Base-by-base conservation (phyloP, 139 green algal species). In the Spirogloea muscicola region DNA sequence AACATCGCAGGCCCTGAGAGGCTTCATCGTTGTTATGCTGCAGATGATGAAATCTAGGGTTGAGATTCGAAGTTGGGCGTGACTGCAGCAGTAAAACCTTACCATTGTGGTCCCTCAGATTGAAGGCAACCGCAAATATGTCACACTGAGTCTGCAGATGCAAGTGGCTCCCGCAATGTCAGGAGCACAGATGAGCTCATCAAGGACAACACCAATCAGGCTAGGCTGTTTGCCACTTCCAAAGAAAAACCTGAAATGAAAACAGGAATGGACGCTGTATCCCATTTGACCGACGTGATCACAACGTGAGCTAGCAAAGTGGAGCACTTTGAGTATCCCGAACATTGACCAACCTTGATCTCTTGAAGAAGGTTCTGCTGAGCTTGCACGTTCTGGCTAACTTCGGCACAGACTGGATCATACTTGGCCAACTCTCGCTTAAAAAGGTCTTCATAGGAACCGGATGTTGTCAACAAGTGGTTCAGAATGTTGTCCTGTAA, bases 401-500 rank as follows among this genome's bases (percentile, higher is more conserved):
- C 81, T 66, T 85, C 57, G 49, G 58, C 44, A 1, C 74, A 69
- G 33, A 96, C 77, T 2, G 68, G 51, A 29, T 94, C 87, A 68
- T 97, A 97, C 81, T 96, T 96, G 43, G 84, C 79, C 3, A 97
- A 64, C 87, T 97, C 90, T 16, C 66, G 41, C 42, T 69, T 70
- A 77, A 94, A 96, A 9, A 96, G 75, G 27, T 80, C 65, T 21
- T 94, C 88, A 13, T 76, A 40, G 55, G 64, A 68, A 3, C 36
- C 71, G 3, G 58, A 41, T 6, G 59, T 76, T 10, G 84, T 80
- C 91, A 97, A 92, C 63, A 97, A 80, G 71, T 87, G 87, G 13
- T 89, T 87, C 81, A 97, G 81, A 42, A 96, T 89, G 86, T 97
- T 94, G 85, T 97, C 92, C 57, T 65, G 60, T 2, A 31, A n/a